A percentile compares a stretch with the other conserved stretches of the same genome.
Evolutionary conservation across 306 rosid species (phyloP).

Genomic region (Vigna unguiculata): DNA sequence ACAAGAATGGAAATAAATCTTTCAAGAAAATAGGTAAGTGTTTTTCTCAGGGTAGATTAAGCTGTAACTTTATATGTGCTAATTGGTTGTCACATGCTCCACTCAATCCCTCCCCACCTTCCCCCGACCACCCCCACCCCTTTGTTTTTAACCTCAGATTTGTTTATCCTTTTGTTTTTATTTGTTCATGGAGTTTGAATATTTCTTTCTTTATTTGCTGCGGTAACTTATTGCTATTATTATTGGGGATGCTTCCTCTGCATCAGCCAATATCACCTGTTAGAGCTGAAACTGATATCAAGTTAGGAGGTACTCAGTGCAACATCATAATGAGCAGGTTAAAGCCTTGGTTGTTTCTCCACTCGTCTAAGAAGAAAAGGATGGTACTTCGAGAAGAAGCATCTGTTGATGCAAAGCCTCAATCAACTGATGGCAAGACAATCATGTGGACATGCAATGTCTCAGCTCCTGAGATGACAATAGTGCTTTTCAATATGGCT

Average conservation of each 20-base stretch:
- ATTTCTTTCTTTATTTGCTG: slow-evolving; percentile 29
- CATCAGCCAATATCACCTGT: slow-evolving; percentile 77
- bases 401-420: slow-evolving; percentile 61
- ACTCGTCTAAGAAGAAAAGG: slow-evolving; percentile 72
- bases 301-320: slow-evolving; percentile 93
- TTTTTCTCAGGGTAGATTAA: background rate
- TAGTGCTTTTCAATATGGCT: slow-evolving; percentile 73
- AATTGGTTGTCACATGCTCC: slow-evolving; percentile 14
- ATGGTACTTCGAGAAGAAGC: slow-evolving; percentile 74
- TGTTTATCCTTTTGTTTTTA: slow-evolving; percentile 10
- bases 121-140: no score
- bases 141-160: background rate
- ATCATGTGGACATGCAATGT: slow-evolving; percentile 96
- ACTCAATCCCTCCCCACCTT: background rate
- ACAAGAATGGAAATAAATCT: background rate
- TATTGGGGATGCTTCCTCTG: slow-evolving; percentile 42
- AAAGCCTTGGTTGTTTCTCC: slow-evolving; percentile 81
- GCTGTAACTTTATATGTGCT: slow-evolving; percentile 1
- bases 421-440: slow-evolving; percentile 64
- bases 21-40: background rate
- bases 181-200: slow-evolving; percentile 26
- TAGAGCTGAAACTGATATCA: slow-evolving; percentile 92
- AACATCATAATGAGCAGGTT: slow-evolving; percentile 85
- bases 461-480: slow-evolving; percentile 98
- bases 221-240: slow-evolving; percentile 37